These are phyloP conservation scores for Ophiobolus disseminans DNA, from an alignment of 2,329 filamentous ascomycete genomes.

Conservation along the genomic window DNA sequence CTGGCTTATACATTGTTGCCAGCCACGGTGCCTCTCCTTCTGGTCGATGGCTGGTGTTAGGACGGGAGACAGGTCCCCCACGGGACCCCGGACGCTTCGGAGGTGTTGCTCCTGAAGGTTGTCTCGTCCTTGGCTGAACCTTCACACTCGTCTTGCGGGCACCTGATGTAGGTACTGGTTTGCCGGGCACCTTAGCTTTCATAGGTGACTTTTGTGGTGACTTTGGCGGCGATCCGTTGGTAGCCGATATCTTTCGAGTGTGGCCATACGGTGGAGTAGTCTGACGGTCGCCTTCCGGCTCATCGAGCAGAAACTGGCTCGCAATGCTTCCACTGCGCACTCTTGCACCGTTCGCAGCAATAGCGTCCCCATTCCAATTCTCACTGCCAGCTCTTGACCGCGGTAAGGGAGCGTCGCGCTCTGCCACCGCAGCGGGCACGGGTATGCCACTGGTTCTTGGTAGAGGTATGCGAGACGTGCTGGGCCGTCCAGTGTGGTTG, in stretches of 20 bases:
- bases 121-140: slow-evolving; percentile 46
- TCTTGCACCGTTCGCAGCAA: slow-evolving; percentile 67
- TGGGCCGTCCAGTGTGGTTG: slow-evolving; percentile 58
- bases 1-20: slow-evolving; percentile 91
- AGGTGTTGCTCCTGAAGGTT: slow-evolving; percentile 47
- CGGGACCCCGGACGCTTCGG: slow-evolving; percentile 67
- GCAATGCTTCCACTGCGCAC: slow-evolving; percentile 72
- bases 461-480: slow-evolving; percentile 83
- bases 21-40: slow-evolving; percentile 98
- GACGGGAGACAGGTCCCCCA: slow-evolving; percentile 60
- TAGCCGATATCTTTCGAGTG: slow-evolving; percentile 28
- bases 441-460: slow-evolving; percentile 80
- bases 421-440: slow-evolving; percentile 73
- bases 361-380: slow-evolving; percentile 65
- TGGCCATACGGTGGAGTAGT: slow-evolving; percentile 30
- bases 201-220: slow-evolving; percentile 44
- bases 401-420: slow-evolving; percentile 73
- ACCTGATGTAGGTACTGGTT: slow-evolving; percentile 44
- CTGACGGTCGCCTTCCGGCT: slow-evolving; percentile 44
- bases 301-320: slow-evolving; percentile 62
- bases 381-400: slow-evolving; percentile 65
- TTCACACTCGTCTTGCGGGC: slow-evolving; percentile 41
- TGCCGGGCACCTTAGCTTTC: slow-evolving; percentile 51
- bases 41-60: slow-evolving; percentile 73
- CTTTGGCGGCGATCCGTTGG: slow-evolving; percentile 36